Percentiles rank a stretch among this genome's conserved stretches.
phyloP scores from a whole-genome alignment of 2,329 filamentous ascomycete species.

The Alternaria sp. region DNA sequence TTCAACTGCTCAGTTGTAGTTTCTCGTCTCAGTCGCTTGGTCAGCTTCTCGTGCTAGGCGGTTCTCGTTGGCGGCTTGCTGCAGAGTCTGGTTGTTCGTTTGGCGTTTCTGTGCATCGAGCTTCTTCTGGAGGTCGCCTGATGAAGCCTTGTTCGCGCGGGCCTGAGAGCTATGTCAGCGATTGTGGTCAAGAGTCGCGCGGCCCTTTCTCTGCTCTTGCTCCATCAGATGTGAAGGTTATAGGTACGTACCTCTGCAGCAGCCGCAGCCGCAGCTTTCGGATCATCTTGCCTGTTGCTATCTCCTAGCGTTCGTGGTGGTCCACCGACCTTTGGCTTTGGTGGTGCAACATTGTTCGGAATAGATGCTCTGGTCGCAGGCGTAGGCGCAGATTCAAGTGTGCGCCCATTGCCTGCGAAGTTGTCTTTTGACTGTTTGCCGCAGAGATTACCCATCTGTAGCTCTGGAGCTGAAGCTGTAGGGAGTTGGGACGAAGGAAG shows the following conservation, averaged over 20 bases:
- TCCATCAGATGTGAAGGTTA: neutral
- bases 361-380: constrained; percentile 55
- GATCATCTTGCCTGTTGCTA: constrained; percentile 60
- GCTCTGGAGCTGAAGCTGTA: neutral
- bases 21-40: constrained; percentile 64
- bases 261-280: constrained; percentile 76
- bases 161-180: constrained; percentile 60
- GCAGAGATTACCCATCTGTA: constrained; percentile 84
- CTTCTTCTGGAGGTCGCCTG: constrained; percentile 66
- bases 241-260: constrained; percentile 78
- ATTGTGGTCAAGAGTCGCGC: neutral
- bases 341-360: constrained; percentile 38
- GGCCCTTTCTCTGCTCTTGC: constrained; percentile 2
- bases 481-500: neutral
- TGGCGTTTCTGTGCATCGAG: constrained; percentile 79
- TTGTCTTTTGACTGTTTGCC: constrained; percentile 69
- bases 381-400: constrained; percentile 67
- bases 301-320: constrained; percentile 71
- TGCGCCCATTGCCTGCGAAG: constrained; percentile 77
- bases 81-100: constrained; percentile 73
- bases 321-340: constrained; percentile 57
- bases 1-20: constrained; percentile 60
- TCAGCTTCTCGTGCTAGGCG: constrained; percentile 74
- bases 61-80: constrained; percentile 73
- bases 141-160: constrained; percentile 67